phyloP scores from a whole-genome alignment of 352 stramenopile genomes.

The Globisporangium sylvaticum region DNA sequence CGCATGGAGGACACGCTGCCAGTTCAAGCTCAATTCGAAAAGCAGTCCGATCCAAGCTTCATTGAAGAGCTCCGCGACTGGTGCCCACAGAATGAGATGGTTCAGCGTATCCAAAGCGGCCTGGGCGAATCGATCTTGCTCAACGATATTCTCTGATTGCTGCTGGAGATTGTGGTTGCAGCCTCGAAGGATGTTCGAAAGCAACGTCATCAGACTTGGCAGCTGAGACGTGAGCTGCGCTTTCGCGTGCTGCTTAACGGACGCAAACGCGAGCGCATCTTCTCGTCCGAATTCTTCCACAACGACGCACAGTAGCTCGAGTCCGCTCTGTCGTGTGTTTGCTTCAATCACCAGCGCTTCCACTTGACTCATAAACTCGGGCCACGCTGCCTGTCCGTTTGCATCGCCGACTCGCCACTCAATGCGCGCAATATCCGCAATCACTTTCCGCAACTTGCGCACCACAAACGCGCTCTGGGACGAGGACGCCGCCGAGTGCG shows the following conservation, averaged over 20 bases:
- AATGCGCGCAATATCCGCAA: slow-evolving; percentile 62
- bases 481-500: slow-evolving; percentile 9
- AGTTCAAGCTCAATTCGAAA: slow-evolving; percentile 50
- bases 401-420: slow-evolving; percentile 36
- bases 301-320: slow-evolving; percentile 58
- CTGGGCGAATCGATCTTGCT: slow-evolving; percentile 47
- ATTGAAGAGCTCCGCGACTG: slow-evolving; percentile 48
- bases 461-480: slow-evolving; percentile 50
- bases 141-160: slow-evolving; percentile 11
- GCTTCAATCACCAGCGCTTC: slow-evolving; percentile 49
- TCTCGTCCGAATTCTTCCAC: slow-evolving; percentile 74
- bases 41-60: slow-evolving; percentile 58
- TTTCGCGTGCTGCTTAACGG: slow-evolving; percentile 42
- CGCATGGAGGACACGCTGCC: slow-evolving; percentile 22
- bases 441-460: slow-evolving; percentile 67
- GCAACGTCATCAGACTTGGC: slow-evolving; percentile 40
- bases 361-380: slow-evolving; percentile 61
- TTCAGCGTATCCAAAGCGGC: slow-evolving; percentile 53
- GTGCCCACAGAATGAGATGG: slow-evolving; percentile 46
- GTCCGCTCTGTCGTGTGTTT: slow-evolving; percentile 34
- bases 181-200: slow-evolving; percentile 42
- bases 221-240: slow-evolving; percentile 36
- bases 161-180: slow-evolving; percentile 44
- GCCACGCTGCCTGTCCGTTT: slow-evolving; percentile 25
- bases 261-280: slow-evolving; percentile 48